A percentile compares a stretch with the other conserved stretches of the same genome.
phyloP scores from a whole-genome alignment of 495 filamentous ascomycete genomes.

The Saxophila tyrrhenica region DNA sequence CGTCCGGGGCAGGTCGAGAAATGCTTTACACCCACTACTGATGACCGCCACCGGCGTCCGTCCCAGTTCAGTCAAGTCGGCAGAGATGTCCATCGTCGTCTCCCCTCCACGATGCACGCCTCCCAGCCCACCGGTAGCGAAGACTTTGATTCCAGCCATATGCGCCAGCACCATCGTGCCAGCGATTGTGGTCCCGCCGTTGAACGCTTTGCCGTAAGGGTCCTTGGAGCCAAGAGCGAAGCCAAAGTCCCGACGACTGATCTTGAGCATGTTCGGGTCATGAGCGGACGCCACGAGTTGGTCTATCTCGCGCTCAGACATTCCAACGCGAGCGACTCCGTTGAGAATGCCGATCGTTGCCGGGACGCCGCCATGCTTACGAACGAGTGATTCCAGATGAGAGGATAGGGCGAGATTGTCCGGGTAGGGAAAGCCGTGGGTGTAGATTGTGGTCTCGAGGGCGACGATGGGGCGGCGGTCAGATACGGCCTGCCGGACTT shows the following conservation, averaged over 20 bases:
- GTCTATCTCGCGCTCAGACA: conserved; percentile 55
- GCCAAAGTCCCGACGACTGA: conserved; percentile 74
- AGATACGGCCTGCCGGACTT: conserved; percentile 65
- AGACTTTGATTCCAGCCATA: conserved; percentile 80
- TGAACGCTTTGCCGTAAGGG: conserved; percentile 49
- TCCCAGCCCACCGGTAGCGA: conserved; percentile 76
- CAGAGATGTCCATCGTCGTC: conserved; percentile 80
- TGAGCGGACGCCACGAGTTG: conserved; percentile 56
- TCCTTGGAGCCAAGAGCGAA: conserved; percentile 64
- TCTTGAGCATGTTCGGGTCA: conserved; percentile 55
- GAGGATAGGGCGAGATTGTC: conserved; percentile 63
- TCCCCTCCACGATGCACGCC: conserved; percentile 91
- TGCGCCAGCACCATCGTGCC: conserved; percentile 86
- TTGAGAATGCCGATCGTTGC: conserved; percentile 79
- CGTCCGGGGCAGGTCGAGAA: conserved; percentile 81
- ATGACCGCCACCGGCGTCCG: conserved; percentile 81
- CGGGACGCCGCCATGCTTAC: conserved; percentile 74
- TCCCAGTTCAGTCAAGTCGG: conserved; percentile 91
- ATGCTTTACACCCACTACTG: conserved; percentile 87
- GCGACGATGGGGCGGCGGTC: conserved; percentile 69
- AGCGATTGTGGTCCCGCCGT: conserved; percentile 86
- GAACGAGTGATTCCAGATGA: conserved; percentile 62
- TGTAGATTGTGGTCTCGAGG: conserved; percentile 84
- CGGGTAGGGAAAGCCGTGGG: conserved; percentile 75
- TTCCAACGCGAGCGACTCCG: conserved; percentile 72